Conservation (phyloP, 164 flowering plant genomes). For the Taxillus chinensis region DNA sequence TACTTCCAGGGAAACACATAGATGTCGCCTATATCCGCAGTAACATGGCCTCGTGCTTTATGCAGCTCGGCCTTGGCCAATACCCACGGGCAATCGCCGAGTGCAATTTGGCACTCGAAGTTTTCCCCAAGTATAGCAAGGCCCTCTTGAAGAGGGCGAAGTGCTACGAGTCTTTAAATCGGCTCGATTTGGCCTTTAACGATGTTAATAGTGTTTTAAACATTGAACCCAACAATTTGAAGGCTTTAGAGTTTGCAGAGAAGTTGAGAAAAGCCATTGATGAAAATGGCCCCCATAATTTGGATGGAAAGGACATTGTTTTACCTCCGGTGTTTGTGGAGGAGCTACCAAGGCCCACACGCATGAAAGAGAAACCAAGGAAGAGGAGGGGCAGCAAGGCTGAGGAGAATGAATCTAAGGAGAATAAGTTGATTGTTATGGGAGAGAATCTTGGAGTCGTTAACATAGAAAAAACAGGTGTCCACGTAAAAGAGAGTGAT, state of each 20-base stretch:
- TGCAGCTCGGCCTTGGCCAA: constrained; percentile 42
- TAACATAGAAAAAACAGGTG: constrained; percentile 15
- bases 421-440: neutral
- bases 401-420: constrained; percentile 4
- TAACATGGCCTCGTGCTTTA: constrained; percentile 38
- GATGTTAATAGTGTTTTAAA: constrained; percentile 27
- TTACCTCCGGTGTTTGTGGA: neutral
- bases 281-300: constrained; percentile 21
- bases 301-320: neutral
- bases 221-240: constrained; percentile 29
- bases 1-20: constrained; percentile 31
- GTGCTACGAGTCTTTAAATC: constrained; percentile 37
- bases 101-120: constrained; percentile 35
- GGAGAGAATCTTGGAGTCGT: constrained; percentile 6
- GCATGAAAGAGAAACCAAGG: constrained; percentile 5
- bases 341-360: constrained; percentile 1
- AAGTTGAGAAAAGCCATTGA: constrained; percentile 34
- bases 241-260: constrained; percentile 27
- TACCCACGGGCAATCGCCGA: constrained; percentile 38
- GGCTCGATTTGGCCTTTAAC: constrained; percentile 34
- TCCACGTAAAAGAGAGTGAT: constrained; percentile 7
- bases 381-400: constrained; percentile 1
- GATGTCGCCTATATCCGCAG: constrained; percentile 35
- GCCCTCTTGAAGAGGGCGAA: constrained; percentile 31
- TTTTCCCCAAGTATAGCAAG: constrained; percentile 30